phyloP scores from a whole-genome alignment of 768 basidiomycete genomes.

The Pleurotus pulmonarius region DNA sequence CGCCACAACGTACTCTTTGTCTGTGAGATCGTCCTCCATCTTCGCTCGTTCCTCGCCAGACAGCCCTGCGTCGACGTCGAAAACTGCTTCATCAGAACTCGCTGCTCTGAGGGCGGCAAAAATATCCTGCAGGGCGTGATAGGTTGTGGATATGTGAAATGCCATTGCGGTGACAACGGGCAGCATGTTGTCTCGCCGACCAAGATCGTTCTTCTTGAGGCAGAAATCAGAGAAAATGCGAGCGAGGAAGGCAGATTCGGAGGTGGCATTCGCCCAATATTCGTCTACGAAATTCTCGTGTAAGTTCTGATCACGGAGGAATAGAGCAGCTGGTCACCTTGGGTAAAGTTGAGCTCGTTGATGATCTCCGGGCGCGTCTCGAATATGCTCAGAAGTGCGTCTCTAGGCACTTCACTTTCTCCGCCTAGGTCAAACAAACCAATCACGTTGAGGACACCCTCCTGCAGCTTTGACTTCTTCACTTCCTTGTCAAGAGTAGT shows the following conservation, averaged over 20 bases:
- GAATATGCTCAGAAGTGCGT: conserved; percentile 74
- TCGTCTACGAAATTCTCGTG: conserved; percentile 38
- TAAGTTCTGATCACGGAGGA: background rate
- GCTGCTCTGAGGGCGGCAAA: conserved; percentile 19
- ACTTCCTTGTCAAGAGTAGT: conserved; percentile 13
- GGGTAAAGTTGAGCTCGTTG: conserved; percentile 63
- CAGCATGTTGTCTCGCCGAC: conserved; percentile 61
- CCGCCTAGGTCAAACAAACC: conserved; percentile 52
- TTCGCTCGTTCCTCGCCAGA: conserved; percentile 31
- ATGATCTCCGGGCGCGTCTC: conserved; percentile 60
- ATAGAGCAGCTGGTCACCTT: conserved; percentile 15
- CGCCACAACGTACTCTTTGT: conserved; percentile 65
- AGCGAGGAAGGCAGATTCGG: conserved; percentile 76
- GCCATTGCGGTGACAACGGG: conserved; percentile 87
- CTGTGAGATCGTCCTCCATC: conserved; percentile 44
- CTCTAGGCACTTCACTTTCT: conserved; percentile 61
- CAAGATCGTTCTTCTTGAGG: conserved; percentile 52
- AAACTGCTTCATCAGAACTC: conserved; percentile 16
- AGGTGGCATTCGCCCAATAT: conserved; percentile 69
- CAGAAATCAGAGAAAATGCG: conserved; percentile 85
- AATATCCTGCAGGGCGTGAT: conserved; percentile 44
- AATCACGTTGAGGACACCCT: conserved; percentile 46
- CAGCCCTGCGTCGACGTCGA: conserved; percentile 5
- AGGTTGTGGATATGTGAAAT: conserved; percentile 65
- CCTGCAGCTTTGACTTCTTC: conserved; percentile 21